Evolutionary conservation across 768 basidiomycete genomes (phyloP), one percentile per base, ranked within the genome.

Genomic region (Neoboletus subvelutipes): DNA sequence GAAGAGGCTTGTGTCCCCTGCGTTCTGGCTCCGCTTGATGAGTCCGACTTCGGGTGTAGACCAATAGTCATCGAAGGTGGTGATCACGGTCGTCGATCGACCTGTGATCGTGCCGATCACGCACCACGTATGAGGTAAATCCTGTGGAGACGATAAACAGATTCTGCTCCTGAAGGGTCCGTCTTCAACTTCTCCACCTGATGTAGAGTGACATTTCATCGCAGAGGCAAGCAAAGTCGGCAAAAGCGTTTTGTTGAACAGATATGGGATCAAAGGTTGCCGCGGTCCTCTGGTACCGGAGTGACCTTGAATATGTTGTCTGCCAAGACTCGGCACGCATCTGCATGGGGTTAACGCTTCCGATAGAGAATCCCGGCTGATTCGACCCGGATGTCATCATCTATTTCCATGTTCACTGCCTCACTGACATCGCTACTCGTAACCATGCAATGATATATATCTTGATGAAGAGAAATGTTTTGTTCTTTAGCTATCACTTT

Each of bases 121-220:
- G 13, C 13, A 13, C 5, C 33, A 13, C 13, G 33, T 34, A 34
- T 13, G 33, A 34, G 33, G 34, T 15, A 34, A 34, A 34, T 1
- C 65, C 62, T 9, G 65, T 45, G 2, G 65, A 57, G 18, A 57
- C 58, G 33, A 66, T 53, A n/a, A 59, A 62, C 53, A 57, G 26
- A n/a, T 0, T 62, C 53, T 20, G 4, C 31, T 2, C 64, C 57
- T 1, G 53, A 61, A 18, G 50, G 40, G 28, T 45, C 43, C 9
- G 57, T 45, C 45, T 50, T 45, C 18, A 66, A 33, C 31, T 12
- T 31, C n/a, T 28, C 28, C 33, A 34, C 62, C 31, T 50, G 56
- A 20, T 58, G 65, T 37, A 64, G 58, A 29, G 55, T 61, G 62
- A 64, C 42, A 50, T 64, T 34, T 15, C 65, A 67, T 67, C 2